These are phyloP conservation scores for Fusarium siculi DNA, from an alignment of 2,329 filamentous ascomycete species.

Conservation along the genomic window DNA sequence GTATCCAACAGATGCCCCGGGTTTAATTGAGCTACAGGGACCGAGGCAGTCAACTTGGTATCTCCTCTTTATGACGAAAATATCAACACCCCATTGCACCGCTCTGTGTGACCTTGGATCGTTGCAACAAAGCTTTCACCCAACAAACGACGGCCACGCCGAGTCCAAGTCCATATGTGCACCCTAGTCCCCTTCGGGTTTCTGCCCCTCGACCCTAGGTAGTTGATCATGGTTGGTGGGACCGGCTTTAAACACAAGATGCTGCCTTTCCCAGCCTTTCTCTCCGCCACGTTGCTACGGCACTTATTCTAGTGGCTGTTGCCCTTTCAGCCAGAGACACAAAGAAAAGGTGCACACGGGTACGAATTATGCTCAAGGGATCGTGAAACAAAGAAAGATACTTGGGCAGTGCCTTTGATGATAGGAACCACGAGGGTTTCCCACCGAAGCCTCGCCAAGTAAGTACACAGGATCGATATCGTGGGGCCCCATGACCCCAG, in stretches of 20 bases:
- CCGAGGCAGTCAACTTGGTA: background rate
- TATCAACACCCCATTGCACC: background rate
- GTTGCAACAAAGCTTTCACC: background rate
- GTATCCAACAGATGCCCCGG: background rate
- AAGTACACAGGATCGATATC: constrained; percentile 18
- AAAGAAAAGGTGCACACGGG: constrained; percentile 15
- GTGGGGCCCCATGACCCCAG: constrained; percentile 44
- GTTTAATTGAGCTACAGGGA: too few relatives aligned
- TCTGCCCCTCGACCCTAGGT: constrained; percentile 5
- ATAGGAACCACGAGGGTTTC: background rate
- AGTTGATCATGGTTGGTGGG: constrained; percentile 28
- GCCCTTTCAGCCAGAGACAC: constrained; percentile 1
- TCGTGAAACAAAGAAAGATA: background rate
- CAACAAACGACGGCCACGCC: constrained; percentile 34
- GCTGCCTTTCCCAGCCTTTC: constrained; percentile 41
- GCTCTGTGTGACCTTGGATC: background rate
- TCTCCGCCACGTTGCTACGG: constrained; percentile 45
- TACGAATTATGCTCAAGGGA: background rate
- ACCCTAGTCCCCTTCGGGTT: constrained; percentile 16
- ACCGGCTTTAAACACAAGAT: constrained; percentile 24
- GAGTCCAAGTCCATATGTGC: constrained; percentile 7
- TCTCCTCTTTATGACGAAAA: background rate
- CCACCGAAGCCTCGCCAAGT: background rate
- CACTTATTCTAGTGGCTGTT: constrained; percentile 42
- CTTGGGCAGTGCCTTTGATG: background rate